Base-by-base conservation (phyloP, 108 stramenopile genomes). In the Nitzschia inconspicua region DNA sequence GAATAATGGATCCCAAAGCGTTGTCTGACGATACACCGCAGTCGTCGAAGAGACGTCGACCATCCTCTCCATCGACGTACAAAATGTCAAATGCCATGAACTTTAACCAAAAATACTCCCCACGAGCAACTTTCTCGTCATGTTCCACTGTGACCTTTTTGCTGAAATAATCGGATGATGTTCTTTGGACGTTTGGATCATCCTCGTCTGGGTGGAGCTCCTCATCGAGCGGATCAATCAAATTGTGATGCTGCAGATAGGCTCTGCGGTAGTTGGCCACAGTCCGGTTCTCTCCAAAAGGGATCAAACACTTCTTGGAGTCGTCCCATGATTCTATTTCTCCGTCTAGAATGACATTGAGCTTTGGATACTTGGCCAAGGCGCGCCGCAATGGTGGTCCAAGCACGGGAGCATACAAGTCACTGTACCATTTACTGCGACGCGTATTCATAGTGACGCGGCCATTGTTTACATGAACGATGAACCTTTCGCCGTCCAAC, bases 271-370 rank as follows among this genome's bases (percentile, higher is more conserved):
- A 42, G 27, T 83, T 77, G 11, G 89, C 89, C 27, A 94, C 73
- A 10, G 79, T 60, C 1, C 86, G 72, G 66, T 94, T 94, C 28
- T 64, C 37, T 13, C 92, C 92, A 61, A 94, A 94, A 14, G 85
- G 87, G 31, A 86, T 62, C 18, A 73, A 57, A 51, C 70, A 77
- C 26, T 84, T 68, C 28, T 65, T 69, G 25, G 19, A 35, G 43
- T 76, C 53, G 56, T 90, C 86, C 84, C 86, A 94, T 9, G 83
- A 75, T 37, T 88, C 52, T 24, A 94, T 69, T 61, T 94, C 93
- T 13, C 93, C 89, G 66, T 94, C 93, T 27, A 94, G 61, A 55
- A 94, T 86, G 8, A 84, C 77, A 51, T 90, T 81, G 16, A 94
- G 69, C 60, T 77, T 67, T 8, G 41, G 55, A 47, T 78, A 78